A percentile compares a stretch with the other conserved stretches of the same genome.
These are phyloP conservation scores for Candida orba DNA, from an alignment of 805 yeast species.

Conservation along the genomic window DNA sequence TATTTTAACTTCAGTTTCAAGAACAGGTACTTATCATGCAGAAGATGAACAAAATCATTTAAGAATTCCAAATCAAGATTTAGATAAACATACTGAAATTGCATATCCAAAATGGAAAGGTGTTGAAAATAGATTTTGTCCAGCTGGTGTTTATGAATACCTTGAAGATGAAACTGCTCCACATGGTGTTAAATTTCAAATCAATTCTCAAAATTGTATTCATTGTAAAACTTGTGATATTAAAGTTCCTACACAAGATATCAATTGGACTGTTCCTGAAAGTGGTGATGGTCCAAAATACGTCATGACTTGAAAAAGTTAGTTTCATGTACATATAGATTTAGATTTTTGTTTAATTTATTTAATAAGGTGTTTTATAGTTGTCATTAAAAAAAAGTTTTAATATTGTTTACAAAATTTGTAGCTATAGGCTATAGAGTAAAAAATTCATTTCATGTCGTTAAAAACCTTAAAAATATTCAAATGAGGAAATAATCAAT, in stretches of 20 bases:
- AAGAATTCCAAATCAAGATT: constrained; percentile 56
- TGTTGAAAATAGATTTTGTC: constrained; percentile 87
- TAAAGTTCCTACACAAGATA: constrained; percentile 91
- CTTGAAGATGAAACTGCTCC: constrained; percentile 50
- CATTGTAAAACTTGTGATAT: constrained; percentile 99
- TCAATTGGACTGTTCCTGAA: constrained; percentile 95
- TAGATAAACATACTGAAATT: constrained; percentile 55
- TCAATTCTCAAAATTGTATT: constrained; percentile 94
- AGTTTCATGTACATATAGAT: too few species aligned
- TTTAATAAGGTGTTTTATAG: too few species aligned
- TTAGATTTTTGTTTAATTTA: too few species aligned
- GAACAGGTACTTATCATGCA: constrained; percentile 95
- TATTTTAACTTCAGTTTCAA: constrained; percentile 84
- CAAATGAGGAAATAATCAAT: background rate
- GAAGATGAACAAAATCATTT: constrained; percentile 92
- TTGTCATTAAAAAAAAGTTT: too few species aligned
- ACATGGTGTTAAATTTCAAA: constrained; percentile 76
- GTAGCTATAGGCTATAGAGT: too few species aligned
- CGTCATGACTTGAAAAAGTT: constrained; percentile 50
- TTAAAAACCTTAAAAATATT: too few species aligned
- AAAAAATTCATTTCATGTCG: too few species aligned
- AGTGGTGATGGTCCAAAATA: constrained; percentile 99
- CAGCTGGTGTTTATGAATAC: constrained; percentile 97
- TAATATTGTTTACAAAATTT: too few species aligned
- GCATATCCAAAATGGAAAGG: constrained; percentile 79